A percentile compares a stretch with the other conserved stretches of the same genome.
Evolutionary conservation across 371 early-diverging fungal genomes (phyloP).

Genomic region (Mortierella sp.): DNA sequence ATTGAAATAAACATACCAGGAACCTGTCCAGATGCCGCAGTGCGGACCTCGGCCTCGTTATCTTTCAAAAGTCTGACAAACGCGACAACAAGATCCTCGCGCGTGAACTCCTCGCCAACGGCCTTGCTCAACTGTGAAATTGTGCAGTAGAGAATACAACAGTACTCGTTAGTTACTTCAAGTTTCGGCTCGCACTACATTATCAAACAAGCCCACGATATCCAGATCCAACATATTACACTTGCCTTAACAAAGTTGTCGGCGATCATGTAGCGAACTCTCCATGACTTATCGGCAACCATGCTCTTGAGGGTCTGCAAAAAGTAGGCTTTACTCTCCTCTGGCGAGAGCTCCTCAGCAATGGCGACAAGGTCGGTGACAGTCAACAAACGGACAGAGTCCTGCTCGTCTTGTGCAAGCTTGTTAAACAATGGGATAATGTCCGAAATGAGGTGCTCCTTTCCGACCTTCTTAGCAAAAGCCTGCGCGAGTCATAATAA

Average conservation of each 20-base stretch:
- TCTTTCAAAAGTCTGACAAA: conserved; percentile 92
- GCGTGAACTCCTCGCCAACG: conserved; percentile 82
- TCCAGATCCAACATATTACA: neutral
- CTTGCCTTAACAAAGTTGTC: conserved; percentile 94
- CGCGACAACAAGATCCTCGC: conserved; percentile 79
- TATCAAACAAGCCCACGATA: neutral
- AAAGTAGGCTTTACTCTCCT: conserved; percentile 83
- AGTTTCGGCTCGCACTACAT: neutral
- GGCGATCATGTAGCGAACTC: conserved; percentile 98
- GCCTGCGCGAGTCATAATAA: conserved; percentile 53
- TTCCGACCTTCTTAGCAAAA: conserved; percentile 76
- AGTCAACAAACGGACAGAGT: conserved; percentile 96
- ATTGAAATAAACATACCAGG: conserved; percentile 71
- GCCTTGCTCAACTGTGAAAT: conserved; percentile 79
- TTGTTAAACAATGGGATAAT: conserved; percentile 86
- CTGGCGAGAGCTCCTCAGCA: conserved; percentile 82
- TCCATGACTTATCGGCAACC: conserved; percentile 96
- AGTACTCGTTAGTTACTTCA: neutral
- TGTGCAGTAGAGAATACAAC: neutral
- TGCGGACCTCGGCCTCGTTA: conserved; percentile 97
- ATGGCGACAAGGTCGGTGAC: conserved; percentile 95
- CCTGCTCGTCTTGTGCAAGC: conserved; percentile 92
- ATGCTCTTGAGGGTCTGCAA: conserved; percentile 81
- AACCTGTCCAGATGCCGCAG: conserved; percentile 90
- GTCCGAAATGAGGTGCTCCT: conserved; percentile 81